phyloP scores from a whole-genome alignment of 1,139 yeast species.

The Candida tropicalis region DNA sequence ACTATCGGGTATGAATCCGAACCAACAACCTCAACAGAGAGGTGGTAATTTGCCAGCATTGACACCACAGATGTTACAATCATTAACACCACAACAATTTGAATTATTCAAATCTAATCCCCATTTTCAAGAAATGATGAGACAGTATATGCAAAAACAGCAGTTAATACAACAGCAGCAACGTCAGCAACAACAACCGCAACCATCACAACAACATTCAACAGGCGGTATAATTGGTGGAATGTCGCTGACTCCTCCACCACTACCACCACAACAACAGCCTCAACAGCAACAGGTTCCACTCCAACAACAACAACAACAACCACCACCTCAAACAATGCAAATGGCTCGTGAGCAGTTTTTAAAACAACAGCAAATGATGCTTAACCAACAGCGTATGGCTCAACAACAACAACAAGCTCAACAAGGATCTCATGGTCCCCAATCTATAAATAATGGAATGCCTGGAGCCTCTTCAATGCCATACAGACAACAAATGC shows the following conservation, averaged over 20 bases:
- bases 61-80: conserved; percentile 44
- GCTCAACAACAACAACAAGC: conserved; percentile 8
- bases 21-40: conserved; percentile 20
- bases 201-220: conserved; percentile 25
- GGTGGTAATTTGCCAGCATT: conserved; percentile 23
- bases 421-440: background rate
- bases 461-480: conserved; percentile 1
- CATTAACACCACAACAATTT: conserved; percentile 47
- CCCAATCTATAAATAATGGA: conserved; percentile 10
- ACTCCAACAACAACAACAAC: conserved; percentile 19
- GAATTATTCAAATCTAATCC: conserved; percentile 53
- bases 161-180: conserved; percentile 29
- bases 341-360: conserved; percentile 13
- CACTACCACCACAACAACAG: background rate
- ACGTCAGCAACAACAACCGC: conserved; percentile 34
- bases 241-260: conserved; percentile 32
- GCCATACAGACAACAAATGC: conserved; percentile 28
- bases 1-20: conserved; percentile 11
- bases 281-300: conserved; percentile 1
- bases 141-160: conserved; percentile 41
- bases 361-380: conserved; percentile 15
- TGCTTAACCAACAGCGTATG: conserved; percentile 15
- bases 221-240: conserved; percentile 24
- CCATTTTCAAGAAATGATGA: conserved; percentile 44
- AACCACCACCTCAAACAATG: conserved; percentile 5